Evolutionary conservation across 306 rosid genomes (phyloP), one percentile per base, ranked within the genome.

Genomic region (Prunus davidiana): DNA sequence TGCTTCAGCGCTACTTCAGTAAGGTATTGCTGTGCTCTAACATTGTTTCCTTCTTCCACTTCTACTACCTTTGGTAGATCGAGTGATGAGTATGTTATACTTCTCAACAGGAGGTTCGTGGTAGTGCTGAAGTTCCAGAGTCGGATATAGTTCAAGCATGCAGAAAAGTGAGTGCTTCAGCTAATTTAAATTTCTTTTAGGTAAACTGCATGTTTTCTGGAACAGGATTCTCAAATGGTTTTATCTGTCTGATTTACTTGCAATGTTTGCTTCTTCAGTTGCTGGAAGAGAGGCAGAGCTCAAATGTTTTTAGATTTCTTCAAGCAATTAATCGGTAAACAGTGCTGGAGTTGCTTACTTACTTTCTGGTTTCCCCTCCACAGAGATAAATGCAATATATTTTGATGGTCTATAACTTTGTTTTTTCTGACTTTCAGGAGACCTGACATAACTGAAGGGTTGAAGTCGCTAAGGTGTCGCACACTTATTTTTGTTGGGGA

Each of bases 91-190:
- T 73, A 46, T 69, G 60, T n/a, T 56, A 5, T 78, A 24, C 58
- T 61, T 43, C 69, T 65, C 71, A 30, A 81, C 88, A 93, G 98
- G 98, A 93, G 60, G 92, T 88, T 71, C 92, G 93, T 6, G 98
- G 97, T 77, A 79, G 78, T 79, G 88, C 87, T 6, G 97, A 91
- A 87, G 85, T 91, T 77, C 92, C 93, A 32, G 98, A 93, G 83
- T 91, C 98, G 1, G 97, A 93, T 86, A 86, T 91, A 49, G 98
- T 89, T 80, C 97, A 89, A 87, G 97, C 98, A 41, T 91, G 97
- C 88, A 82, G 91, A 88, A 91, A 83, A 78, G 98, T 93, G 38
- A 82, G 92, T 88, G 75, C 72, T 74, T 25, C 34, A 50, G 67
- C 81, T 71, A 66, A 28, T 60, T 72, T 78, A 52, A 67, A 49